Base-by-base conservation (phyloP, 805 yeast genomes). In the Metschnikowia similis region DNA sequence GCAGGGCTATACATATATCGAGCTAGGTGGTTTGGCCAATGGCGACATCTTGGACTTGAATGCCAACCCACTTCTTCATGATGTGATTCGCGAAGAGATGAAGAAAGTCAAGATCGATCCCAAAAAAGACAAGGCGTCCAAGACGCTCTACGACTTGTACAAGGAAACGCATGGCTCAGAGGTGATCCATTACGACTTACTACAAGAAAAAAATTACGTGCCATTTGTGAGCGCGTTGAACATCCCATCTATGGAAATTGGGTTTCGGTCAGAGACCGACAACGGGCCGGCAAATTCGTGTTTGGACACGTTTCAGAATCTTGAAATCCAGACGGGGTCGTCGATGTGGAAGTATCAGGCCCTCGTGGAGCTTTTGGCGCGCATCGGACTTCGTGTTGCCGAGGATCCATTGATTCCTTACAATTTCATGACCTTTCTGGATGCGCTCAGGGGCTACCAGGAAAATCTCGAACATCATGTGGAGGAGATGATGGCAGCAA, bases 351-450 rank as follows among this genome's bases (percentile, higher is more conserved):
- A 77, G 45, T 89, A 85, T 59, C 61, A 69, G 8, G 77, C 81
- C 14, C 59, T 89, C 52, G 78, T 83, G 3, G 78, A 82, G 48
- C 61, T 86, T 21, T 59, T 85, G 1, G 72, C 87, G 4, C 70
- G 76, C 41, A 54, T 84, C 3, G 66, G 78, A 0, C 60, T 89
- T n/a, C 75, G 79, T 42, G 60, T 86, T n/a, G 79, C 83, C 0
- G 96, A 90, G 57, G 78, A 76, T 37, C 96, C 97, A 1, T 65
- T 89, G 37, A 71, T 91, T 14, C 96, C 96, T 2, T 85, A 77
- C 56, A 80, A 83, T 61, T 65, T 87, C 34, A 65, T 62, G 3
- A 69, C 70, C 6, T 74, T 81, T 51, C 78, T 80, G 6, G 62
- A 68, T 1, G 67, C 67, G 8, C 55, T 87, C 51, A 70, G 69